Evolutionary conservation across 306 rosid genomes (phyloP).

Genomic region (Leucaena leucocephala): DNA sequence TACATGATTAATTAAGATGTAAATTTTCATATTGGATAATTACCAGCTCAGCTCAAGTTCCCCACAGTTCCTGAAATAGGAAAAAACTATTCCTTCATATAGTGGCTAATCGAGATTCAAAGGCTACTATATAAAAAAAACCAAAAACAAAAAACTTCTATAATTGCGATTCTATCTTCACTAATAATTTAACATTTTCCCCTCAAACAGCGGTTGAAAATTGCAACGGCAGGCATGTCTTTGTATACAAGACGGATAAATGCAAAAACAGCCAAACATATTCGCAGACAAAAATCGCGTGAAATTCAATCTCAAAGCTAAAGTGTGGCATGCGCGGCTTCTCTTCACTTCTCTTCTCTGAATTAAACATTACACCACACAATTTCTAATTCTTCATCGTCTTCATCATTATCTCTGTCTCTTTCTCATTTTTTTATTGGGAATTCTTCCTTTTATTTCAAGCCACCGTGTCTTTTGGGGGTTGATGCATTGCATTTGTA

Average conservation of each 20-base stretch:
- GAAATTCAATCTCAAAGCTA: constrained; percentile 29
- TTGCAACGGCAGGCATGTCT: neutral
- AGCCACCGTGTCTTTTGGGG: neutral
- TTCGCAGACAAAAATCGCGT: neutral
- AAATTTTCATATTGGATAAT: no score
- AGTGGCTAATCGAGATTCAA: no score
- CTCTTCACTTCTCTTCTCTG: constrained; percentile 29
- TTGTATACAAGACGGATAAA: neutral
- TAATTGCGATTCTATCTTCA: no score
- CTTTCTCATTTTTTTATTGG: neutral
- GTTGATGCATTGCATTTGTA: constrained; percentile 23
- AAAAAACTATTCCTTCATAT: no score
- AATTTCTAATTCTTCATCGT: neutral
- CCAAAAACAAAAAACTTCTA: no score
- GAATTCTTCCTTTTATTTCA: neutral
- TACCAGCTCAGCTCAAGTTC: no score
- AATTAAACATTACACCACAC: constrained; percentile 35
- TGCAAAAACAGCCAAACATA: neutral
- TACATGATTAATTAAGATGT: no score
- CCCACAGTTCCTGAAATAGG: no score
- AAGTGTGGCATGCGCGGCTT: constrained; percentile 43
- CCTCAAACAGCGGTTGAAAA: neutral
- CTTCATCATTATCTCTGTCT: neutral
- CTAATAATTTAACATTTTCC: no score
- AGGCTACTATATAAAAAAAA: no score